Conservation (phyloP, 108 stramenopile genomes). For the Nannochloropsis gaditana region DNA sequence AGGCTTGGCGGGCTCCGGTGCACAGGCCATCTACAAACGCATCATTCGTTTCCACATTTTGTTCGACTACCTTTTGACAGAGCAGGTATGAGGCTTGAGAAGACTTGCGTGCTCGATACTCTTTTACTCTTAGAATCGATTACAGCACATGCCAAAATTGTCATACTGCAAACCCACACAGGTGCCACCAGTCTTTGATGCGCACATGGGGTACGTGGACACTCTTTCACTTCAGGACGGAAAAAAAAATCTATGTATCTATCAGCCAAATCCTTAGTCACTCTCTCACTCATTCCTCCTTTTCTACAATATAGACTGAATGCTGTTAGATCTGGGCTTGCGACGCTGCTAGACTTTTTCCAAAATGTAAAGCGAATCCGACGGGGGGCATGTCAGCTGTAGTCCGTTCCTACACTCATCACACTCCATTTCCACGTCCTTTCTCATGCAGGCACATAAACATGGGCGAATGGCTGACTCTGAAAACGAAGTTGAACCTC, state of each 20-base stretch:
- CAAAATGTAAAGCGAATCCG: neutral
- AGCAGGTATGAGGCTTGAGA: neutral
- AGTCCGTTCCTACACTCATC: too few species aligned
- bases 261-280: neutral
- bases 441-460: too few species aligned
- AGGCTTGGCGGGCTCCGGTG: neutral
- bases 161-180: neutral
- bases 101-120: neutral
- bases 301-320: neutral
- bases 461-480: too few species aligned
- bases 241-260: neutral
- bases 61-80: neutral
- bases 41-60: slow-evolving; percentile 18
- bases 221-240: neutral
- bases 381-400: too few species aligned
- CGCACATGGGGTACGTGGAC: neutral
- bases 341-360: neutral
- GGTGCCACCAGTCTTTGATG: neutral
- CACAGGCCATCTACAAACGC: neutral
- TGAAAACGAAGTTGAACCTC: neutral
- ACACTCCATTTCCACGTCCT: too few species aligned
- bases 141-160: neutral
- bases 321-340: neutral
- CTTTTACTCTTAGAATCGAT: neutral
- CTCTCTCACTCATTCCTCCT: neutral